Evolutionary conservation across 2,329 filamentous ascomycete species (phyloP).

Genomic region (Apiospora saccharicola): DNA sequence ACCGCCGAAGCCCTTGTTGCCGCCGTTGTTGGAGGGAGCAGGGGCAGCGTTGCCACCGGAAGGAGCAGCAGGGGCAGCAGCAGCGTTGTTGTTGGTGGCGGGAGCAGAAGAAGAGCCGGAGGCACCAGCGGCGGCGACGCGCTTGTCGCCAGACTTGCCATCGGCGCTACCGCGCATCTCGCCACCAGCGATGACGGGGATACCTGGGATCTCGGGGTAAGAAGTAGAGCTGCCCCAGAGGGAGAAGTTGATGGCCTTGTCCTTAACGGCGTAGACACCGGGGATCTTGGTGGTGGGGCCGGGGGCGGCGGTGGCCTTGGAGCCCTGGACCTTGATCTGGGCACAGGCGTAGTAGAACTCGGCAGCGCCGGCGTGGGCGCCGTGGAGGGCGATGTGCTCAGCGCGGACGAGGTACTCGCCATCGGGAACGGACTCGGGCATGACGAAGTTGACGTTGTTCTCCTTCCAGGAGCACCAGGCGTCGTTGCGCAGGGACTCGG

Average conservation of each 20-base stretch:
- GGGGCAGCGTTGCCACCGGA: neutral
- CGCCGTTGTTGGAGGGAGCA: neutral
- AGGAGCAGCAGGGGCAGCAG: neutral
- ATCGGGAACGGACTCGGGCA: slow-evolving; percentile 35
- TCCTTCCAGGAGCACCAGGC: slow-evolving; percentile 27
- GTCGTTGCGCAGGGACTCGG: slow-evolving; percentile 16
- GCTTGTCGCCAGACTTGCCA: slow-evolving; percentile 26
- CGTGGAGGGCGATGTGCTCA: slow-evolving; percentile 40
- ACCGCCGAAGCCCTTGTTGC: neutral
- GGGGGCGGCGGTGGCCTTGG: slow-evolving; percentile 1
- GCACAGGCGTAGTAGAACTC: slow-evolving; percentile 29
- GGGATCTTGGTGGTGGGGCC: slow-evolving; percentile 23
- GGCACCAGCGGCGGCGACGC: neutral
- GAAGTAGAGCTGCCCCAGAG: slow-evolving; percentile 23
- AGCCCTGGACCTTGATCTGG: slow-evolving; percentile 27
- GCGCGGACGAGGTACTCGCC: slow-evolving; percentile 40
- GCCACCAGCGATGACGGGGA: neutral
- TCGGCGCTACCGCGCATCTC: slow-evolving; percentile 26
- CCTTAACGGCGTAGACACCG: slow-evolving; percentile 23
- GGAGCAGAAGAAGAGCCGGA: neutral
- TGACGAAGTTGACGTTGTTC: slow-evolving; percentile 33
- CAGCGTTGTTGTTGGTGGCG: neutral
- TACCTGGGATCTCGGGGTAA: slow-evolving; percentile 3
- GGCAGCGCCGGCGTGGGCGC: slow-evolving; percentile 33
- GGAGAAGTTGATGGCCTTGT: slow-evolving; percentile 27